Evolutionary conservation across 371 early-diverging fungal species (phyloP).

Genomic region (Mucor circinelloides): DNA sequence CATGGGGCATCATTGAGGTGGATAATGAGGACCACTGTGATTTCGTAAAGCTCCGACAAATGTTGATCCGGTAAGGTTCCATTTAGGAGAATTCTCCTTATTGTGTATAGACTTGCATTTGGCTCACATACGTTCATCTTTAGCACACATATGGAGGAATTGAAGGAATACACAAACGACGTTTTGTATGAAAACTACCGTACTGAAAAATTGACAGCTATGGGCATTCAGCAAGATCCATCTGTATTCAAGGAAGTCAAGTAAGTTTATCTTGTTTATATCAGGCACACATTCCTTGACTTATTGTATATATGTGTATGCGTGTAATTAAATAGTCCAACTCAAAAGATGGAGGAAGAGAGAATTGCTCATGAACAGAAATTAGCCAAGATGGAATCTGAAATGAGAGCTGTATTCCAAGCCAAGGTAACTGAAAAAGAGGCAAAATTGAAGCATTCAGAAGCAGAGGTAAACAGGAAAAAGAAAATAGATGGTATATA

Average conservation of each 20-base stretch:
- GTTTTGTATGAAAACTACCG: slow-evolving; percentile 95
- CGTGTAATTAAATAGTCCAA: too few species aligned
- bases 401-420: slow-evolving; percentile 97
- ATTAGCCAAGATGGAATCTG: slow-evolving; percentile 95
- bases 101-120: background rate
- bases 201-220: slow-evolving; percentile 82
- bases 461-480: slow-evolving; percentile 77
- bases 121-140: background rate
- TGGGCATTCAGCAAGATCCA: slow-evolving; percentile 81
- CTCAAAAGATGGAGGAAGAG: slow-evolving; percentile 93
- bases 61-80: slow-evolving; percentile 71
- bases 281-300: background rate
- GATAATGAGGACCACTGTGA: slow-evolving; percentile 91
- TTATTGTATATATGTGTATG: too few species aligned
- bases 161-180: slow-evolving; percentile 92
- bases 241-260: slow-evolving; percentile 83
- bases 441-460: slow-evolving; percentile 91
- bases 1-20: slow-evolving; percentile 96
- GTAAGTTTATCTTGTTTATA: slow-evolving; percentile 28
- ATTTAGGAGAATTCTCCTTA: slow-evolving; percentile 1
- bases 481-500: background rate
- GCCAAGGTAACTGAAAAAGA: slow-evolving; percentile 98
- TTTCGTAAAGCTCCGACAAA: slow-evolving; percentile 93
- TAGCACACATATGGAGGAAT: slow-evolving; percentile 90
- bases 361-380: slow-evolving; percentile 89